Evolutionary conservation across 805 yeast genomes (phyloP).

Genomic region (Candida anglica): DNA sequence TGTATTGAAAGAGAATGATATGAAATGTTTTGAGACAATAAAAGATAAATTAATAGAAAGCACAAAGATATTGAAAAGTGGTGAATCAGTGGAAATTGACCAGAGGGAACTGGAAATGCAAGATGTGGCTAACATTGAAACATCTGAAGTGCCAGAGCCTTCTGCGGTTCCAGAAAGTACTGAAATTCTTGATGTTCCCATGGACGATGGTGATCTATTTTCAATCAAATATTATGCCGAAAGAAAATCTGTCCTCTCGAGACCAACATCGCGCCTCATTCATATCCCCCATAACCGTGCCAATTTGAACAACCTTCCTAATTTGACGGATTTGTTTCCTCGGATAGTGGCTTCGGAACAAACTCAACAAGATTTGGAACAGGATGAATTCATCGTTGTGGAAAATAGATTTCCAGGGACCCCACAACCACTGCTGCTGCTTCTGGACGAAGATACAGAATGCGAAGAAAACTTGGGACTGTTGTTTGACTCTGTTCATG

Average conservation of each 20-base stretch:
- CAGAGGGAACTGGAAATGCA: no score
- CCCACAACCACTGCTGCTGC: conserved; percentile 11
- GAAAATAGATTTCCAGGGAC: no score
- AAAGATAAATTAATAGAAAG: conserved; percentile 50
- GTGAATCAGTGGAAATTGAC: conserved; percentile 11
- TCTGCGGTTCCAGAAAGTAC: background rate
- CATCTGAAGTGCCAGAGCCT: conserved; percentile 1
- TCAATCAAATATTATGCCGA: conserved; percentile 38
- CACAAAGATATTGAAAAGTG: conserved; percentile 18
- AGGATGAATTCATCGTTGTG: no score
- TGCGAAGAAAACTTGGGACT: conserved; percentile 5
- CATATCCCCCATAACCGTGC: conserved; percentile 47
- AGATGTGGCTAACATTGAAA: conserved; percentile 15
- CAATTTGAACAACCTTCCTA: conserved; percentile 36
- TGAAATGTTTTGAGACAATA: conserved; percentile 53
- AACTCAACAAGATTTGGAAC: no score
- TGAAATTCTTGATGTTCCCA: conserved; percentile 7
- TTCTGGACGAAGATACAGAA: no score
- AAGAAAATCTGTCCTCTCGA: conserved; percentile 13
- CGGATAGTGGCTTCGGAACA: no score
- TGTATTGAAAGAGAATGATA: conserved; percentile 48
- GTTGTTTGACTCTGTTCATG: conserved; percentile 5
- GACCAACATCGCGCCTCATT: conserved; percentile 15
- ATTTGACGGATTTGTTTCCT: no score
- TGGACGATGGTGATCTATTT: no score